Evolutionary conservation across 2,329 filamentous ascomycete species (phyloP).

Genomic region (Ophiosphaerella herpotricha): DNA sequence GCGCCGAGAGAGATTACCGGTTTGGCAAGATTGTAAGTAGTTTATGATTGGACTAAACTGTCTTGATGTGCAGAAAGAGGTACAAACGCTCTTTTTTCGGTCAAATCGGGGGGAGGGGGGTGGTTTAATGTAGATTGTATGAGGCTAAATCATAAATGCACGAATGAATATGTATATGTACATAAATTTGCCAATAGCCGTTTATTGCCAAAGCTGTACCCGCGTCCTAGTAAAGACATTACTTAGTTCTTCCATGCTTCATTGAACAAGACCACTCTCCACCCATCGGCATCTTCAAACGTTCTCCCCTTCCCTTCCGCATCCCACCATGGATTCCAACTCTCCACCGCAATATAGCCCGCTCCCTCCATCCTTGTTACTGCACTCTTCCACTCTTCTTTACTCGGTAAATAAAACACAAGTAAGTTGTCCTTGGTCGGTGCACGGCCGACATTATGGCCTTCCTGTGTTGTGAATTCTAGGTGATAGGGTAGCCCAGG

Average conservation of each 20-base stretch:
- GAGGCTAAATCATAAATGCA: too few species aligned
- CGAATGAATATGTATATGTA: too few species aligned
- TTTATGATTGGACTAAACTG: neutral
- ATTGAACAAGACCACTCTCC: slow-evolving; percentile 50
- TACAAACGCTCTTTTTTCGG: too few species aligned
- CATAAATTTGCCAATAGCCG: too few species aligned
- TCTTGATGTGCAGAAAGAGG: too few species aligned
- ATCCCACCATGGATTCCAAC: slow-evolving; percentile 55
- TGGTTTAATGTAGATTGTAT: too few species aligned
- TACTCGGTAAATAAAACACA: slow-evolving; percentile 50
- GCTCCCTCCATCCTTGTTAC: slow-evolving; percentile 42
- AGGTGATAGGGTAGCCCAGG: slow-evolving; percentile 48
- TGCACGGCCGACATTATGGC: slow-evolving; percentile 41
- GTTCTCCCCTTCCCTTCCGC: slow-evolving; percentile 47
- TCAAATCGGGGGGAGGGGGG: too few species aligned
- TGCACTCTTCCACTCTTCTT: slow-evolving; percentile 31
- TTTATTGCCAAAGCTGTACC: too few species aligned
- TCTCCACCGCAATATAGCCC: slow-evolving; percentile 45
- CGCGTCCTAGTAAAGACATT: too few species aligned
- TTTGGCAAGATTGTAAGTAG: slow-evolving; percentile 3
- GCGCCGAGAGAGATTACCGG: slow-evolving; percentile 52
- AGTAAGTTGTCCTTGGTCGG: slow-evolving; percentile 53
- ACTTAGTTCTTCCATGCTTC: slow-evolving; percentile 12
- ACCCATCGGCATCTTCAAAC: slow-evolving; percentile 54
- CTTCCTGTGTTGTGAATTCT: slow-evolving; percentile 48